phyloP scores from a whole-genome alignment of 1,284 basidiomycete species.

The Sanghuangporus baumii region DNA sequence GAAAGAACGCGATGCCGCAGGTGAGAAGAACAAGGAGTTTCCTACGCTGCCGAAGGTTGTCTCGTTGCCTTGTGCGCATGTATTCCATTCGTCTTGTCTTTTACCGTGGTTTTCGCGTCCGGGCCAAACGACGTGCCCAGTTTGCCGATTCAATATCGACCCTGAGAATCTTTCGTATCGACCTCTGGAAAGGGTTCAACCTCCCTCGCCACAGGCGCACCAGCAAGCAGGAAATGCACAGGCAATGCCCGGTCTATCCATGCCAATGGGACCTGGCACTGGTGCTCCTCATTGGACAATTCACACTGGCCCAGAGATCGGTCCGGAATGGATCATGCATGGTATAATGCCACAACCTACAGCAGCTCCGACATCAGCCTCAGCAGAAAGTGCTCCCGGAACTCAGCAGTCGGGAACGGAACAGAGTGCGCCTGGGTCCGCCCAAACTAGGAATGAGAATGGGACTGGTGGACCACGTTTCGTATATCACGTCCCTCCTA shows the following conservation, averaged over 20 bases:
- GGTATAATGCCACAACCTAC: background rate
- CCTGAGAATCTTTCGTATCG: slow-evolving; percentile 63
- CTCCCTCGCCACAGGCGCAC: slow-evolving; percentile 13
- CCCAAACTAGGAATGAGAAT: background rate
- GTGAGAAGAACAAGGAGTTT: background rate
- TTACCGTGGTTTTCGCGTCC: slow-evolving; percentile 75
- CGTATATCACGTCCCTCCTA: background rate
- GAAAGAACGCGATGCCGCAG: slow-evolving; percentile 17
- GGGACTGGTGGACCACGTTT: background rate
- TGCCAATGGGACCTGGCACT: background rate
- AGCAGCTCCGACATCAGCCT: background rate
- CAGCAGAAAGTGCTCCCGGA: background rate
- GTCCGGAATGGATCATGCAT: background rate
- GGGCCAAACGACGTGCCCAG: slow-evolving; percentile 72
- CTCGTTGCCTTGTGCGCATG: slow-evolving; percentile 68
- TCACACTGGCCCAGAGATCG: background rate
- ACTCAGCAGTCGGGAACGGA: background rate
- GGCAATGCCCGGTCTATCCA: background rate
- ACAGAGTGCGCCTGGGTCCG: background rate
- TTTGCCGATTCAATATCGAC: slow-evolving; percentile 75
- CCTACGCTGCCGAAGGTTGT: slow-evolving; percentile 39
- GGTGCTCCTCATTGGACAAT: background rate
- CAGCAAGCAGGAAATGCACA: background rate
- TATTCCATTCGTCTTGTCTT: slow-evolving; percentile 71
- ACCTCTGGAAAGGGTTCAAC: slow-evolving; percentile 17